These are phyloP conservation scores for Exsudoporus frostii DNA, from an alignment of 768 basidiomycete species.

Conservation along the genomic window DNA sequence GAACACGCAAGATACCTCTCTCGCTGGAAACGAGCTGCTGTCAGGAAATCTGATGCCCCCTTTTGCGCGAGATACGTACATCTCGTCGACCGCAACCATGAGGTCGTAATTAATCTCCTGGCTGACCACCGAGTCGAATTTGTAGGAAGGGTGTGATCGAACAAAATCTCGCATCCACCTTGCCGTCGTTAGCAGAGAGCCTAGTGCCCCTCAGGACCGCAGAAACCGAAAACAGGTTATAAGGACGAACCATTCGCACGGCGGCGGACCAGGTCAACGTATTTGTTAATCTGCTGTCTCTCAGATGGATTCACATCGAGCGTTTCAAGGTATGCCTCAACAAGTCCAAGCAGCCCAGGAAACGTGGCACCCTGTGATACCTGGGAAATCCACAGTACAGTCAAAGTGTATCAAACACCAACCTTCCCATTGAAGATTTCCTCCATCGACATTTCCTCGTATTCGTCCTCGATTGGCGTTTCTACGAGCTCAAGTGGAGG, in stretches of 20 bases:
- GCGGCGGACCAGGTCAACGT: conserved; percentile 73
- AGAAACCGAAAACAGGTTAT: background rate
- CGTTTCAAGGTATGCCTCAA: conserved; percentile 82
- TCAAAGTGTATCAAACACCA: conserved; percentile 13
- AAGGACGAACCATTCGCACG: conserved; percentile 70
- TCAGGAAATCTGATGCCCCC: background rate
- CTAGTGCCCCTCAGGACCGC: conserved; percentile 36
- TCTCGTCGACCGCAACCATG: conserved; percentile 82
- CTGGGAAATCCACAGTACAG: background rate
- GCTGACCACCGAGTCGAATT: conserved; percentile 87
- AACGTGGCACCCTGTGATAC: conserved; percentile 54
- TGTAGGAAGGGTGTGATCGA: conserved; percentile 85
- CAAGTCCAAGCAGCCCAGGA: conserved; percentile 78
- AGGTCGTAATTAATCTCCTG: conserved; percentile 95
- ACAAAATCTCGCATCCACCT: conserved; percentile 94
- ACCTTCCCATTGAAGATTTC: conserved; percentile 97
- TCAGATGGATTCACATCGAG: conserved; percentile 69
- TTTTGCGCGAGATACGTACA: conserved; percentile 52
- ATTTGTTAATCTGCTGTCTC: conserved; percentile 62
- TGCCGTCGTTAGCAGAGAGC: conserved; percentile 80
- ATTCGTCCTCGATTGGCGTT: conserved; percentile 71
- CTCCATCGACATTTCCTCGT: conserved; percentile 86
- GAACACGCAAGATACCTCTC: conserved; percentile 58
- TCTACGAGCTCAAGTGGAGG: conserved; percentile 51
- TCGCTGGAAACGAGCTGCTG: conserved; percentile 43